These are phyloP conservation scores for Ophiorrhiza pumila DNA, from an alignment of 257 asterid genomes.

Conservation along the genomic window DNA sequence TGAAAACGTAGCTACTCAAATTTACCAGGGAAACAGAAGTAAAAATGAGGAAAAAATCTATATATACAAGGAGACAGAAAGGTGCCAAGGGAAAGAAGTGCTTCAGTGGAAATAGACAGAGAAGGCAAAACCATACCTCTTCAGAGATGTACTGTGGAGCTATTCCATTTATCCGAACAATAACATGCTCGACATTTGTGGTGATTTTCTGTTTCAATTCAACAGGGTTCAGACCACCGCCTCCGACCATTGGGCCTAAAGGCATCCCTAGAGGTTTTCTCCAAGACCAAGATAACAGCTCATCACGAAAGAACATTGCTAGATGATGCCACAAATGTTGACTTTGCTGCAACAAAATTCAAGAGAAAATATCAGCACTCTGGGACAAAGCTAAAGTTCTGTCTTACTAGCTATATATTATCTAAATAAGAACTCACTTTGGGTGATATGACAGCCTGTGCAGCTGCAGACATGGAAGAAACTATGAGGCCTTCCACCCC, in stretches of 20 bases:
- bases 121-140: conserved; percentile 52
- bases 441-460: conserved; percentile 97
- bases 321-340: conserved; percentile 97
- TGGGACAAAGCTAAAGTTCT: background rate
- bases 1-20: background rate
- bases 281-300: conserved; percentile 97
- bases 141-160: conserved; percentile 90
- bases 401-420: background rate
- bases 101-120: background rate
- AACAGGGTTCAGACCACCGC: conserved; percentile 65
- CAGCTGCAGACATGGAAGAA: conserved; percentile 94
- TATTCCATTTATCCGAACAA: conserved; percentile 68
- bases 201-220: conserved; percentile 82
- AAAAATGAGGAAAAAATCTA: too few species aligned
- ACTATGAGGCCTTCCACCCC: conserved; percentile 96
- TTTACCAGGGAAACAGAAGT: background rate
- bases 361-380: conserved; percentile 17
- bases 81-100: background rate
- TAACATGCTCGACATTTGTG: conserved; percentile 83
- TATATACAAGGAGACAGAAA: too few species aligned
- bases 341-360: conserved; percentile 67
- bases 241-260: conserved; percentile 58
- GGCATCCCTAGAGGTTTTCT: conserved; percentile 92
- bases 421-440: conserved; percentile 53
- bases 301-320: conserved; percentile 99